Evolutionary conservation across 2,329 filamentous ascomycete genomes (phyloP).

Genomic region (Trichoderma afroharzianum): DNA sequence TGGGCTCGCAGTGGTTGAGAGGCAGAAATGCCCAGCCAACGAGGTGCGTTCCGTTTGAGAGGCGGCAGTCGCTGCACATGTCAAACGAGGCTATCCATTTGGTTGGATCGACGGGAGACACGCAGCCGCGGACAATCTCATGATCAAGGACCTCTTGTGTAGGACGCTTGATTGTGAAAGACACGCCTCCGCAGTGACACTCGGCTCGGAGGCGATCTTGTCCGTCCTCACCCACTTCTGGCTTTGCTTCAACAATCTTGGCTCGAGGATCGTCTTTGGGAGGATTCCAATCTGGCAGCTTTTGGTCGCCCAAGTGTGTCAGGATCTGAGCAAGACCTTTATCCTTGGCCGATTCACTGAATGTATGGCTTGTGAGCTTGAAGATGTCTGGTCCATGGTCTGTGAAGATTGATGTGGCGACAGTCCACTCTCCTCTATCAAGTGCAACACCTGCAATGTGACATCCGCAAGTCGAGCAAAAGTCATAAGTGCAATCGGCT

Average conservation of each 20-base stretch:
- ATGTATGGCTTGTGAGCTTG: constrained; percentile 34
- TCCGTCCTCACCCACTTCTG: constrained; percentile 34
- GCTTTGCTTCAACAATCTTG: constrained; percentile 26
- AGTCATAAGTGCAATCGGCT: constrained; percentile 35
- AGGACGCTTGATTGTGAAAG: constrained; percentile 43
- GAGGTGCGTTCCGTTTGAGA: constrained; percentile 40
- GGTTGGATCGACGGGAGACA: constrained; percentile 35
- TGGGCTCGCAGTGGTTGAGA: constrained; percentile 34
- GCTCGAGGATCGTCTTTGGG: constrained; percentile 26
- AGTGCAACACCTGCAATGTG: constrained; percentile 39
- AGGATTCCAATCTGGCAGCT: constrained; percentile 37
- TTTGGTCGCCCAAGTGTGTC: constrained; percentile 29
- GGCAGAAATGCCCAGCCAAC: constrained; percentile 43
- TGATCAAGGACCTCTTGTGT: constrained; percentile 29
- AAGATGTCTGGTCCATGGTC: constrained; percentile 35
- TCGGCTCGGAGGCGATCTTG: constrained; percentile 40
- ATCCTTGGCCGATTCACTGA: constrained; percentile 35
- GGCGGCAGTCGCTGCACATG: constrained; percentile 43
- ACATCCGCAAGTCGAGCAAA: constrained; percentile 45
- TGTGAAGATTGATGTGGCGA: constrained; percentile 39
- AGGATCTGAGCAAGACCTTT: constrained; percentile 37
- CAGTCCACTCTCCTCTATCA: constrained; percentile 34
- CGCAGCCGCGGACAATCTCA: constrained; percentile 29
- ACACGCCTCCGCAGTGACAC: constrained; percentile 47
- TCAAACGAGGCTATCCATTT: constrained; percentile 45